These are phyloP conservation scores for Thraustochytrium striatum DNA, from an alignment of 352 stramenopile genomes.

Conservation along the genomic window DNA sequence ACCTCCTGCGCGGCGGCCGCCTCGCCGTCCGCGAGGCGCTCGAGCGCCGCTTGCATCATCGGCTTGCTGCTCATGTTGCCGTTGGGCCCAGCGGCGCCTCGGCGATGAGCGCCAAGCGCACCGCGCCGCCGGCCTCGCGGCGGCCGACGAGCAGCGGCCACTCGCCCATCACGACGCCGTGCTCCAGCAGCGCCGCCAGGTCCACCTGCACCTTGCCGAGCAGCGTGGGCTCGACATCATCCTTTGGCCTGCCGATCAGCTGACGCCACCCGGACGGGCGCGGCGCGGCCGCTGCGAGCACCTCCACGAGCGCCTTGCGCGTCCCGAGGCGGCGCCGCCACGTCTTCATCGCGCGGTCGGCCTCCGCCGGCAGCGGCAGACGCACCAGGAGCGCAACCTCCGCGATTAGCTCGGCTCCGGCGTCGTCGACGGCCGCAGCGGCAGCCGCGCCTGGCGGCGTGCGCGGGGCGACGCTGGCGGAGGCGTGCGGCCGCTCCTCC, in stretches of 20 bases:
- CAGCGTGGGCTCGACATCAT: background rate
- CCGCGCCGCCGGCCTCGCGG: too few relatives aligned
- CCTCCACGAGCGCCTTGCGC: background rate
- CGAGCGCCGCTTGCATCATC: too few relatives aligned
- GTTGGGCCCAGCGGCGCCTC: background rate
- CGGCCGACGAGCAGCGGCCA: background rate
- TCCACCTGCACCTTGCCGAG: constrained; percentile 13
- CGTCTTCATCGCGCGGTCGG: background rate
- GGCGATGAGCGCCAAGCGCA: background rate
- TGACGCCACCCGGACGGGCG: background rate
- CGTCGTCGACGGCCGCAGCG: too few relatives aligned
- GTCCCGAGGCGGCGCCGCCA: background rate
- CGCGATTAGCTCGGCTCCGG: background rate
- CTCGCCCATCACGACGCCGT: background rate
- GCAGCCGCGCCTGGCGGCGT: too few relatives aligned
- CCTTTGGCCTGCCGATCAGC: background rate
- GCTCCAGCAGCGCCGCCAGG: background rate
- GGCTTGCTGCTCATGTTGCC: too few relatives aligned
- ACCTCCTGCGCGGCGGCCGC: too few relatives aligned
- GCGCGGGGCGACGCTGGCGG: too few relatives aligned
- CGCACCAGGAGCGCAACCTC: background rate
- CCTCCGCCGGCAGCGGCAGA: background rate
- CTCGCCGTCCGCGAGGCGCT: too few relatives aligned
- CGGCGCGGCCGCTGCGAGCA: background rate
- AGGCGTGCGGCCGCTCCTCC: too few relatives aligned